Conservation (phyloP, 345 rosid species). For the Erodium maritimum region DNA sequence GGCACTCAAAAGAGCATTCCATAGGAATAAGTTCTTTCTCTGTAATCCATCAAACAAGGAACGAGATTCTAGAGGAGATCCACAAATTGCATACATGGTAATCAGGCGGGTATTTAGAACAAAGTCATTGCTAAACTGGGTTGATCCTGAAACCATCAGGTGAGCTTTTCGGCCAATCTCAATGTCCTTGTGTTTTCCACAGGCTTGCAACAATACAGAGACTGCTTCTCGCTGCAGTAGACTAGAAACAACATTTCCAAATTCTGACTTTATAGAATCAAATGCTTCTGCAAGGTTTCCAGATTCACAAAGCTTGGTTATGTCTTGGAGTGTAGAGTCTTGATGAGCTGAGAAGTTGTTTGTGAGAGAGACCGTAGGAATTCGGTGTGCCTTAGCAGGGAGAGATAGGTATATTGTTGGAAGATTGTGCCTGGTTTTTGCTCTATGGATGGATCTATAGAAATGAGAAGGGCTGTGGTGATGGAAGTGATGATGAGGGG, state of each 20-base stretch:
- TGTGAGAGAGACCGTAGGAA: constrained; percentile 8
- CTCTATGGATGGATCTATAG: background rate
- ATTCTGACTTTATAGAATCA: constrained; percentile 11
- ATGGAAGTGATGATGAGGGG: background rate
- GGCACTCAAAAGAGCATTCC: constrained; percentile 64
- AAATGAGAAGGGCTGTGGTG: constrained; percentile 3
- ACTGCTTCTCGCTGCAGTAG: constrained; percentile 23
- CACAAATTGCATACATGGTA: constrained; percentile 49
- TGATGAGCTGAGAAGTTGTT: constrained; percentile 2
- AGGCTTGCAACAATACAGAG: constrained; percentile 39
- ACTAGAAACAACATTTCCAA: constrained; percentile 12
- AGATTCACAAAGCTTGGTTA: constrained; percentile 28
- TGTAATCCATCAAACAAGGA: constrained; percentile 28
- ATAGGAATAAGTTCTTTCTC: constrained; percentile 43
- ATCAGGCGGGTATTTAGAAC: constrained; percentile 44
- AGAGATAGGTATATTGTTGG: constrained; percentile 3
- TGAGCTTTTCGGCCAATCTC: constrained; percentile 41
- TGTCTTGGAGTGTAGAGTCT: constrained; percentile 18
- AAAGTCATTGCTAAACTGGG: constrained; percentile 26
- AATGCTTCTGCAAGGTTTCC: constrained; percentile 32
- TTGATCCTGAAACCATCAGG: constrained; percentile 27
- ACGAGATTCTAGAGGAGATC: constrained; percentile 37
- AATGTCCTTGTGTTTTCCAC: constrained; percentile 29
- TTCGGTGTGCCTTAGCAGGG: background rate
- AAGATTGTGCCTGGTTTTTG: background rate